These are phyloP conservation scores for Abrus precatorius DNA, from an alignment of 306 rosid species.

Conservation along the genomic window DNA sequence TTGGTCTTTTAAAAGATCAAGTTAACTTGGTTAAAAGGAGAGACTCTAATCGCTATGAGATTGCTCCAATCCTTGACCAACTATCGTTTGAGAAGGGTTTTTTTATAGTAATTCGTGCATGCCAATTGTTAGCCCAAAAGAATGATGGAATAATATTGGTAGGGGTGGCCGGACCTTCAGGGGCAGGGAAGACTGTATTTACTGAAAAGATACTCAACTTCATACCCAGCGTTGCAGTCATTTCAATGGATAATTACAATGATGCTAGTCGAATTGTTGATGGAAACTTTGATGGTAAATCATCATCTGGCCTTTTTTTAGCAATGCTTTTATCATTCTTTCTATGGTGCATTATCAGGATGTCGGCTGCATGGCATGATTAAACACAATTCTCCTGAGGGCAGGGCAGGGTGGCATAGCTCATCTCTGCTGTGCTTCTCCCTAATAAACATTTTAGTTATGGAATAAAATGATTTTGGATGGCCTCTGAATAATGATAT, in stretches of 20 bases:
- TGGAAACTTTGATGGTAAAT: slow-evolving; percentile 95
- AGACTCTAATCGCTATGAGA: slow-evolving; percentile 72
- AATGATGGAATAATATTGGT: slow-evolving; percentile 91
- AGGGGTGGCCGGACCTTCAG: slow-evolving; percentile 99
- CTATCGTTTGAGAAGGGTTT: slow-evolving; percentile 97
- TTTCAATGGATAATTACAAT: slow-evolving; percentile 97
- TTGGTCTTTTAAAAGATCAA: slow-evolving; percentile 95
- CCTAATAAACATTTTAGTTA: slow-evolving; percentile 4
- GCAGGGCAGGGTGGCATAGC: slow-evolving; percentile 30
- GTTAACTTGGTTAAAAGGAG: slow-evolving; percentile 82
- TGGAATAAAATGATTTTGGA: background rate
- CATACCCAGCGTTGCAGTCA: slow-evolving; percentile 97
- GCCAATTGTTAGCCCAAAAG: slow-evolving; percentile 87
- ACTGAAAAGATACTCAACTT: slow-evolving; percentile 92
- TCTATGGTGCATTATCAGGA: slow-evolving; percentile 34
- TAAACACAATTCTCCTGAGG: slow-evolving; percentile 6
- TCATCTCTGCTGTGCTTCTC: slow-evolving; percentile 32
- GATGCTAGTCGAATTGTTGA: slow-evolving; percentile 98
- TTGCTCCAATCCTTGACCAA: slow-evolving; percentile 74
- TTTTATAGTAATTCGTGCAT: slow-evolving; percentile 90
- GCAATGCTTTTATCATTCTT: slow-evolving; percentile 42
- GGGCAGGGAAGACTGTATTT: slow-evolving; percentile 96
- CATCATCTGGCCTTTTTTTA: slow-evolving; percentile 39
- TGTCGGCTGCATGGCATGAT: slow-evolving; percentile 33
- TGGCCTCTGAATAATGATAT: slow-evolving; percentile 7